Evolutionary conservation across 805 yeast genomes (phyloP).

Genomic region (Candida caryicola): DNA sequence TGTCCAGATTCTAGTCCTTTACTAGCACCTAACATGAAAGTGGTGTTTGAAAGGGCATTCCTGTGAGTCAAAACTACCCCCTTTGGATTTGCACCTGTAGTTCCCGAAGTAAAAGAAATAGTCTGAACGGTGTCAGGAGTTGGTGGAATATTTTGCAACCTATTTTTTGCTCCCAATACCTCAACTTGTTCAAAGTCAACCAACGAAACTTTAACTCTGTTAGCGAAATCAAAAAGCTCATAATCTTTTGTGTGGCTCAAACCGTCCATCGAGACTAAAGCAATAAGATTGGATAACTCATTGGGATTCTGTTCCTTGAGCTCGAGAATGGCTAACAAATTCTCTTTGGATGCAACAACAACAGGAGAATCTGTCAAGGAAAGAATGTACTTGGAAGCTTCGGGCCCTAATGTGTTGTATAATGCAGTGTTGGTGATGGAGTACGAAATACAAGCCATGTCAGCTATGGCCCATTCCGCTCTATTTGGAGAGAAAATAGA

Average conservation of each 20-base stretch:
- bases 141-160: conserved; percentile 26
- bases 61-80: conserved; percentile 56
- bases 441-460: conserved; percentile 63
- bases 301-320: conserved; percentile 25
- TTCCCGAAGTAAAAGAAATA: conserved; percentile 51
- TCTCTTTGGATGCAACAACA: conserved; percentile 34
- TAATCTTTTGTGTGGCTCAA: conserved; percentile 10
- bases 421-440: conserved; percentile 24
- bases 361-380: conserved; percentile 58
- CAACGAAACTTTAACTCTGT: conserved; percentile 20
- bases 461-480: conserved; percentile 68
- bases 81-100: conserved; percentile 73
- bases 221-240: conserved; percentile 14
- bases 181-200: conserved; percentile 23
- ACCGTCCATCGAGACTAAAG: conserved; percentile 38
- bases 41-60: conserved; percentile 17
- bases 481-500: conserved; percentile 57
- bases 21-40: conserved; percentile 7
- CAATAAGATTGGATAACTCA: conserved; percentile 28
- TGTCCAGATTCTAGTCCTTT: neutral
- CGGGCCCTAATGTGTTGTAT: conserved; percentile 42
- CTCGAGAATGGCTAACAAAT: conserved; percentile 24
- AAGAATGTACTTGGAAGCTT: conserved; percentile 62
- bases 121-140: conserved; percentile 35
- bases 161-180: conserved; percentile 38